Conservation (phyloP, 1,284 basidiomycete species). For the Austroboletus novae-zelandiae region DNA sequence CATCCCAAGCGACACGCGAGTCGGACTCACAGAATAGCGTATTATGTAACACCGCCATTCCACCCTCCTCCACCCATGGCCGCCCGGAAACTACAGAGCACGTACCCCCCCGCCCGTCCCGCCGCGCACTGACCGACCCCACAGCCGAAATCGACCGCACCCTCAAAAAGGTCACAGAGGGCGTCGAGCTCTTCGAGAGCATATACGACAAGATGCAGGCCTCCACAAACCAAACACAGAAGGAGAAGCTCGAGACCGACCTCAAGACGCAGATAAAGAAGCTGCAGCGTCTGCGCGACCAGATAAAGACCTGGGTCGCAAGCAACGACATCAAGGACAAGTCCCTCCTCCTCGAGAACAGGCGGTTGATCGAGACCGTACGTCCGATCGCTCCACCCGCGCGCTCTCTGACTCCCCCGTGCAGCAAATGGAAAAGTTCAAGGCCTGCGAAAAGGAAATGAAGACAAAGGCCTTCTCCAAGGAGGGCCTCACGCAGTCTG, state of each 20-base stretch:
- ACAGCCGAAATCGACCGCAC: slow-evolving; percentile 98
- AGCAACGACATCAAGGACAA: slow-evolving; percentile 99
- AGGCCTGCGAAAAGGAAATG: slow-evolving; percentile 99
- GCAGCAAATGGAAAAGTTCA: slow-evolving; percentile 99
- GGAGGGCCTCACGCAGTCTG: slow-evolving; percentile 93
- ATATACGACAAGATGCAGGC: slow-evolving; percentile 97
- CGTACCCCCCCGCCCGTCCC: slow-evolving; percentile 18
- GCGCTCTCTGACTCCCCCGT: background rate
- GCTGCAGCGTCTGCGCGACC: slow-evolving; percentile 94
- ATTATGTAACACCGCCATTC: slow-evolving; percentile 22
- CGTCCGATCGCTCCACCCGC: slow-evolving; percentile 41
- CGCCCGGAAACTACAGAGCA: slow-evolving; percentile 80
- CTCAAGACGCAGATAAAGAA: slow-evolving; percentile 99
- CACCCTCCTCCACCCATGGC: slow-evolving; percentile 51
- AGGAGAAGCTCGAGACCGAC: slow-evolving; percentile 94
- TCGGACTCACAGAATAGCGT: too few relatives aligned
- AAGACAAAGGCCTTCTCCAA: slow-evolving; percentile 99
- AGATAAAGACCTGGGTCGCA: slow-evolving; percentile 99
- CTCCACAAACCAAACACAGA: slow-evolving; percentile 92
- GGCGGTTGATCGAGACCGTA: slow-evolving; percentile 96
- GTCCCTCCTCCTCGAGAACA: slow-evolving; percentile 87
- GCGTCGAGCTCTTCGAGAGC: slow-evolving; percentile 91
- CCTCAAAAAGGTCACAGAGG: slow-evolving; percentile 90
- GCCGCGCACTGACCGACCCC: too few relatives aligned
- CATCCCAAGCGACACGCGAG: background rate